Conservation (phyloP, 805 yeast species). For the Schizosaccharomyces lindneri region DNA sequence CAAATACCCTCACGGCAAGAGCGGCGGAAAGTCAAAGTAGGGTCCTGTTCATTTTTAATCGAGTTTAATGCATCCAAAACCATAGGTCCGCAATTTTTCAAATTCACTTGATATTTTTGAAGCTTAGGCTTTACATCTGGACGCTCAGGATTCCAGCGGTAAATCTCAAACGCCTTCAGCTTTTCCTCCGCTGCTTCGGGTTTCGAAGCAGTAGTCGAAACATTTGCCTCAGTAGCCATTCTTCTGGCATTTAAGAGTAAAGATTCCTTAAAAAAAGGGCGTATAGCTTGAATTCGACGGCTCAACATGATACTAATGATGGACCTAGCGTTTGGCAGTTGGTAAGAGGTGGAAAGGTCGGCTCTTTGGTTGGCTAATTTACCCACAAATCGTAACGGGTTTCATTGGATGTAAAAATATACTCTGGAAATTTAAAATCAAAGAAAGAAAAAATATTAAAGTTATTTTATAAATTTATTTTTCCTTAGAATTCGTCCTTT, state of each 20-base stretch:
- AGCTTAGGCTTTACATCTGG: constrained; percentile 78
- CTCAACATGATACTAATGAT: neutral
- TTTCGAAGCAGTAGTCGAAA: neutral
- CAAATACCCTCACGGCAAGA: constrained; percentile 98
- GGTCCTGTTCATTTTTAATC: constrained; percentile 89
- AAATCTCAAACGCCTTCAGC: constrained; percentile 66
- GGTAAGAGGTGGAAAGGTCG: neutral
- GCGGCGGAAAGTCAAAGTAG: constrained; percentile 88
- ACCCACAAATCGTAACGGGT: neutral
- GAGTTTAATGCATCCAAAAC: constrained; percentile 80
- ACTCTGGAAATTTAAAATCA: neutral
- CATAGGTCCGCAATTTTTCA: constrained; percentile 93
- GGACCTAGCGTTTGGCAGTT: neutral
- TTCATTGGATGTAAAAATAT: neutral
- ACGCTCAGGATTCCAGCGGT: constrained; percentile 95
- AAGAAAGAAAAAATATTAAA: neutral
- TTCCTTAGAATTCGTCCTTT: too few species aligned
- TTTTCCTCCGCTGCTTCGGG: neutral
- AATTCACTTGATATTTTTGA: constrained; percentile 61
- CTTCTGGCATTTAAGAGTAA: neutral
- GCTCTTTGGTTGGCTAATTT: neutral
- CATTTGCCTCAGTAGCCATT: neutral
- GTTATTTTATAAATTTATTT: neutral
- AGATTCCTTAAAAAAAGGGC: neutral
- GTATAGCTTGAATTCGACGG: neutral